Percentiles rank a stretch among this genome's conserved stretches.
These are phyloP conservation scores for Aspergillus arachidicola DNA, from an alignment of 2,329 filamentous ascomycete species.

Conservation along the genomic window DNA sequence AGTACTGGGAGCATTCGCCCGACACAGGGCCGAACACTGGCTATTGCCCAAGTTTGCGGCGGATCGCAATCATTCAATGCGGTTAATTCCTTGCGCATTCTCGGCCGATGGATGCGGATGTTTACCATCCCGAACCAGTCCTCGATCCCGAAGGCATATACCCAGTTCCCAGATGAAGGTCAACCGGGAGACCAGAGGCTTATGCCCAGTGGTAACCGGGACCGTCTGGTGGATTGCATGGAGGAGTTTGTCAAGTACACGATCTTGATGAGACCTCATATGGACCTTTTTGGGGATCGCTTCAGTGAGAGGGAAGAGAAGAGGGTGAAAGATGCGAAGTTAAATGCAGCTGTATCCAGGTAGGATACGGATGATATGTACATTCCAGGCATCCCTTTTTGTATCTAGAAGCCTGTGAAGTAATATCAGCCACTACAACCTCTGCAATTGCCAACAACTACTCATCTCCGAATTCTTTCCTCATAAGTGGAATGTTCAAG, in stretches of 20 bases:
- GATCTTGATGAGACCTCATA: conserved; percentile 64
- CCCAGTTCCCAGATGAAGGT: conserved; percentile 59
- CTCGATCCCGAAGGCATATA: conserved; percentile 65
- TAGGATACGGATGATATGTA: not conserved
- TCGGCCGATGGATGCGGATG: conserved; percentile 72
- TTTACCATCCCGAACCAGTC: conserved; percentile 68
- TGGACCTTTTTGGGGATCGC: conserved; percentile 63
- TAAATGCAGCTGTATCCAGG: not conserved
- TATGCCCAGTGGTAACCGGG: conserved; percentile 59
- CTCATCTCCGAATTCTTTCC: accelerated
- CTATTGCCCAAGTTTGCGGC: conserved; percentile 64
- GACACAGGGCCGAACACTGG: conserved; percentile 66
- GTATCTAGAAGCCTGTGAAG: no score
- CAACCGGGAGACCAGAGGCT: conserved; percentile 53
- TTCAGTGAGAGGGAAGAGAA: conserved; percentile 59
- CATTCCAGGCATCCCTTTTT: no score
- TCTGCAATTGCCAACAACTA: not conserved
- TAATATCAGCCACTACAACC: not conserved
- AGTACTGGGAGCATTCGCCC: conserved; percentile 63
- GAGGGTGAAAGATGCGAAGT: conserved; percentile 7
- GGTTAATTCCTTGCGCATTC: conserved; percentile 65
- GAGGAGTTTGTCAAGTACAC: conserved; percentile 73
- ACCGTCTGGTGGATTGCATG: conserved; percentile 67
- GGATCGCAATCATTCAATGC: conserved; percentile 70
- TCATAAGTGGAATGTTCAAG: no score